A percentile compares a stretch with the other conserved stretches of the same genome.
phyloP scores from a whole-genome alignment of 2,329 filamentous ascomycete species.

The Anisogramma anomala region DNA sequence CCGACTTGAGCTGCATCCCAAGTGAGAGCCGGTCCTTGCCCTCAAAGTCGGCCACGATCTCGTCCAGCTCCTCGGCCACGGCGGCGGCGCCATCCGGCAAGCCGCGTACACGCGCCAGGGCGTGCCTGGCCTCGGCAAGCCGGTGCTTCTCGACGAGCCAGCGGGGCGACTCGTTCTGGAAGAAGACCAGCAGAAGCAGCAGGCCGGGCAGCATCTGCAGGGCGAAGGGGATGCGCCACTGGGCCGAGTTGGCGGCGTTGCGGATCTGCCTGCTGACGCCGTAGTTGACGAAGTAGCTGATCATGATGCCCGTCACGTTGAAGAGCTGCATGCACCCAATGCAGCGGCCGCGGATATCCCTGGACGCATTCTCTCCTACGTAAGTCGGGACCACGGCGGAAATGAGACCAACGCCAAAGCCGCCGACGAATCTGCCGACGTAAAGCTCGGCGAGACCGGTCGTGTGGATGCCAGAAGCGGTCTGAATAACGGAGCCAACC shows the following conservation, averaged over 20 bases:
- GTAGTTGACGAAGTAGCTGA: conserved; percentile 14
- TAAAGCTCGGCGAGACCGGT: conserved; percentile 11
- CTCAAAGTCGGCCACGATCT: conserved; percentile 48
- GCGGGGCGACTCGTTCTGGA: conserved; percentile 29
- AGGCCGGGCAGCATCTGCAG: conserved; percentile 30
- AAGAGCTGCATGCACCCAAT: conserved; percentile 14
- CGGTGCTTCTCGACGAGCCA: conserved; percentile 25
- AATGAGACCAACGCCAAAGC: conserved; percentile 13
- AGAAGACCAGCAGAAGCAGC: conserved; percentile 24
- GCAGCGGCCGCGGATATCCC: conserved; percentile 12
- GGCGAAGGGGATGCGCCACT: conserved; percentile 32
- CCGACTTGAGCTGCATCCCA: conserved; percentile 25
- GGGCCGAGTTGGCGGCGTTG: conserved; percentile 17
- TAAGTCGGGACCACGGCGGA: conserved; percentile 13
- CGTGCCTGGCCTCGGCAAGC: conserved; percentile 28
- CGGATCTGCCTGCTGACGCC: conserved; percentile 12
- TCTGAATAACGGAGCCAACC: conserved; percentile 8
- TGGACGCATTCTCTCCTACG: conserved; percentile 11
- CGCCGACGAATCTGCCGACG: conserved; percentile 11
- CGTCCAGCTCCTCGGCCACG: conserved; percentile 42
- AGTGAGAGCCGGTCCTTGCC: conserved; percentile 24
- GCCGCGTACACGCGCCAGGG: conserved; percentile 35
- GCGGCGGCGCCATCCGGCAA: conserved; percentile 39
- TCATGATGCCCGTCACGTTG: conserved; percentile 14
- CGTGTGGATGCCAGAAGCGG: conserved; percentile 8